A percentile compares a stretch with the other conserved stretches of the same genome.
Evolutionary conservation across 2,329 filamentous ascomycete genomes (phyloP).

Genomic region (Beauveria rudraprayagi): DNA sequence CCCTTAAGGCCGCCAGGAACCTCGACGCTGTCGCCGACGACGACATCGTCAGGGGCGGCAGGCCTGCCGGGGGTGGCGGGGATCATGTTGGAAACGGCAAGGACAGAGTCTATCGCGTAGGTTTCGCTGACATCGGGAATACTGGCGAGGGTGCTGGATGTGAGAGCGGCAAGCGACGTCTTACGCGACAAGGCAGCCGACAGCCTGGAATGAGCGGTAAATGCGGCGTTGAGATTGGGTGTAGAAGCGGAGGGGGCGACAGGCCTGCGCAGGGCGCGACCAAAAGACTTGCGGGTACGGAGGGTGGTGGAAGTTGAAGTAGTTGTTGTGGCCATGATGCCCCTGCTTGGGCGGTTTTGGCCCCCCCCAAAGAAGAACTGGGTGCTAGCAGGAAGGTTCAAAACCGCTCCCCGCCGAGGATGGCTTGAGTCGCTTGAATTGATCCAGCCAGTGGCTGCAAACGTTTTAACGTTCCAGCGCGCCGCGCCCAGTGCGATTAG

Average conservation of each 20-base stretch:
- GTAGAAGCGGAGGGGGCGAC: conserved; percentile 43
- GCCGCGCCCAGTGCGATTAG: too few relatives aligned
- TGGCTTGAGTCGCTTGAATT: neutral
- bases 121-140: conserved; percentile 60
- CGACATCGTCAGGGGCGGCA: conserved; percentile 58
- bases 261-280: conserved; percentile 36
- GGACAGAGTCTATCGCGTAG: conserved; percentile 51
- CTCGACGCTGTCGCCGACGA: conserved; percentile 77
- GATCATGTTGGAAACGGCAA: conserved; percentile 38
- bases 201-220: conserved; percentile 41
- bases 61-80: conserved; percentile 47
- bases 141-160: conserved; percentile 51
- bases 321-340: conserved; percentile 12
- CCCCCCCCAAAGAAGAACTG: neutral
- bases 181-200: conserved; percentile 53
- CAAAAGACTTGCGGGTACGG: conserved; percentile 13
- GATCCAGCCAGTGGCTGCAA: too few relatives aligned
- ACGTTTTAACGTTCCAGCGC: too few relatives aligned
- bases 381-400: neutral
- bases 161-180: conserved; percentile 62
- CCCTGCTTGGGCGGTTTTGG: conserved; percentile 1
- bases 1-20: conserved; percentile 92
- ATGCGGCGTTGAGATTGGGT: conserved; percentile 49
- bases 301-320: conserved; percentile 12
- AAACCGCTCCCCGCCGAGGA: neutral